phyloP scores from a whole-genome alignment of 2,329 filamentous ascomycete species.

The Talaromyces piceae region DNA sequence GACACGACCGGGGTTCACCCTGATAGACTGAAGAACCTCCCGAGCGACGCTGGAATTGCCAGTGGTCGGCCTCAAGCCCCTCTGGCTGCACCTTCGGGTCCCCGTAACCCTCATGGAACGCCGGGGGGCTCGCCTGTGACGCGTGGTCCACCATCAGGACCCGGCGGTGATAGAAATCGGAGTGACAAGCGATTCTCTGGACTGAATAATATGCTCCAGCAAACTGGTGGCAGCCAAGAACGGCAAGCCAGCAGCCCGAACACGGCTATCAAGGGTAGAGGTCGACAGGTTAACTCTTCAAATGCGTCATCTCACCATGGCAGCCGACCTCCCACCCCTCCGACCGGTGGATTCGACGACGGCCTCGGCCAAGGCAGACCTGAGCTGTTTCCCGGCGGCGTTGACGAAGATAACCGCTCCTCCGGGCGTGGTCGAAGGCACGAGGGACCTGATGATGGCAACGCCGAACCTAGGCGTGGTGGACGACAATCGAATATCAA shows the following conservation, averaged over 20 bases:
- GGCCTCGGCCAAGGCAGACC: slow-evolving; percentile 18
- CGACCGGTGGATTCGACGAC: slow-evolving; percentile 20
- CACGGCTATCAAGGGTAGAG: slow-evolving; percentile 34
- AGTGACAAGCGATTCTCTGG: slow-evolving; percentile 42
- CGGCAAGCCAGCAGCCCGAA: slow-evolving; percentile 20
- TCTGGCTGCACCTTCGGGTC: slow-evolving; percentile 33
- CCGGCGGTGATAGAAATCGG: slow-evolving; percentile 33
- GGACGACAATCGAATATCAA: slow-evolving; percentile 22
- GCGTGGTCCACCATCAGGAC: slow-evolving; percentile 25
- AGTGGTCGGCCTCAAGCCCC: slow-evolving; percentile 17
- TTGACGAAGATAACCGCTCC: slow-evolving; percentile 22
- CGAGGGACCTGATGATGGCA: slow-evolving; percentile 29
- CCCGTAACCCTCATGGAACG: slow-evolving; percentile 30
- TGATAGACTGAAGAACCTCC: slow-evolving; percentile 43
- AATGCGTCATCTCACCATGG: slow-evolving; percentile 26
- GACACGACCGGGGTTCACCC: slow-evolving; percentile 46
- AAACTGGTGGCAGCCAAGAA: slow-evolving; percentile 30
- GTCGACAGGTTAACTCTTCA: slow-evolving; percentile 27
- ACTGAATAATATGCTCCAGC: slow-evolving; percentile 42
- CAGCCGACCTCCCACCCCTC: slow-evolving; percentile 25
- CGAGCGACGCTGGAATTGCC: slow-evolving; percentile 16
- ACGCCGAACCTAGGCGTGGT: slow-evolving; percentile 25
- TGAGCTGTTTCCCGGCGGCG: slow-evolving; percentile 27
- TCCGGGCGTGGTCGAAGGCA: slow-evolving; percentile 23
- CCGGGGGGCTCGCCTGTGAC: slow-evolving; percentile 1